Evolutionary conservation across 2,329 filamentous ascomycete species (phyloP), one percentile per base, ranked within the genome.

Genomic region (Phoma sp.): DNA sequence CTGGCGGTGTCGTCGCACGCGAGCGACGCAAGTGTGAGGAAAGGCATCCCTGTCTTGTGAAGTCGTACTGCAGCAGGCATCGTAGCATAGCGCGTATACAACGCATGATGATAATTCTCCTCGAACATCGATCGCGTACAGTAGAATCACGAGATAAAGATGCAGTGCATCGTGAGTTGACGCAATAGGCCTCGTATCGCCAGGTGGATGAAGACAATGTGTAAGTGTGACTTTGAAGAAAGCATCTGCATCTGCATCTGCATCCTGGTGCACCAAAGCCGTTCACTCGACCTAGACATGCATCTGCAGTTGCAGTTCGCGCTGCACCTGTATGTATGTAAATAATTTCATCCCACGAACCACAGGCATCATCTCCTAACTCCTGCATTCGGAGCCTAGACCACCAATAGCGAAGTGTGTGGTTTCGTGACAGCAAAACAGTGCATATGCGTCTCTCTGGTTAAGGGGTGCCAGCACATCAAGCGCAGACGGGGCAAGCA

Each of bases 401-500:
- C 32, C 13, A 33, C 32, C 32, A 33, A 33, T 33, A 11, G 32
- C 32, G 10, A 11, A 29, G 32, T 11, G 13, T 8, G 10, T 13
- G 9, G 32, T 33, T 33, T n/a, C 32, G 64, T 67, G 65, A 69
- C 68, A 70, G 61, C 63, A 50, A 46, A 65, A 37, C 42, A 39
- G 39, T 65, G 64, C 62, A 69, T 65, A 62, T 62, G 69, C 65
- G 63, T 55, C 38, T 40, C 4, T 59, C 53, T 66, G 60, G 10
- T 49, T 43, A 24, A 36, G 64, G 60, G 50, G 30, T 71, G 68
- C 66, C 68, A 71, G 54, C 67, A 60, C 68, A 69, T 69, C 68
- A 66, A 60, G 56, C 62, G 58, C 51, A 37, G 35, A 37, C 24
- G 32, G 13, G 13, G 7, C 32, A 33, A 33, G 32, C 32, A 11